Evolutionary conservation across 176 grass and related monocot genomes (phyloP), one percentile per base, ranked within the genome.

Genomic region (Oropetium thomaeum): DNA sequence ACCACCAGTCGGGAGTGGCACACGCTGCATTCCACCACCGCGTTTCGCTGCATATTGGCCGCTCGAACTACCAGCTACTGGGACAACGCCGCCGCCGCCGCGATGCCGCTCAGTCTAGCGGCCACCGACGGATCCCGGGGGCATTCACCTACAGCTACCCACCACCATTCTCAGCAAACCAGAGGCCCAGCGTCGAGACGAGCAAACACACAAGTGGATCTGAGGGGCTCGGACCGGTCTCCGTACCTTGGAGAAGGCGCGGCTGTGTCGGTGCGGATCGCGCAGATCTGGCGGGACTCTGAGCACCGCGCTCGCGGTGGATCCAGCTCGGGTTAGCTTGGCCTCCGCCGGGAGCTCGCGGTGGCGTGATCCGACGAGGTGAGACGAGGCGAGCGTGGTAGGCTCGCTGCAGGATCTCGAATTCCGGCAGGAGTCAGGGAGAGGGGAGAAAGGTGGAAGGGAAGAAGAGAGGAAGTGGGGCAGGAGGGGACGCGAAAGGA

Each of bases 1-100:
- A 79, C 89, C 75, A 85, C 83, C 85, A 96, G 68, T 69, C 90
- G 85, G 60, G 89, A 89, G 75, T 55, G 92, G 83, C 92, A 96
- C 29, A 84, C 86, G 44, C 74, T 87, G 69, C 92, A 96, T 84
- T 96, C 92, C 79, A 96, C 22, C 78, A 85, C 71, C 77, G 89
- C 92, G 60, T 96, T 96, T 65, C 83, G 87, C 62, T 94, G 88
- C 92, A 96, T 94, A 74, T 85, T 69, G 22, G 32, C 62, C 4
- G 34, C 42, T 16, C 16, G 42, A 44, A 60, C 10, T 22, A 53
- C 65, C 40, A 77, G 41, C 74, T 62, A 52, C 49, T 4, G 51
- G 16, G 57, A 62, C 44, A 44, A 53, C 54, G 78, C 79, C 62
- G 4, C 60, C 77, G 58, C 38, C 51, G 51, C n/a, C 58, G 28